phyloP scores from a whole-genome alignment of 352 stramenopile species.

The Blastocystis sp. region DNA sequence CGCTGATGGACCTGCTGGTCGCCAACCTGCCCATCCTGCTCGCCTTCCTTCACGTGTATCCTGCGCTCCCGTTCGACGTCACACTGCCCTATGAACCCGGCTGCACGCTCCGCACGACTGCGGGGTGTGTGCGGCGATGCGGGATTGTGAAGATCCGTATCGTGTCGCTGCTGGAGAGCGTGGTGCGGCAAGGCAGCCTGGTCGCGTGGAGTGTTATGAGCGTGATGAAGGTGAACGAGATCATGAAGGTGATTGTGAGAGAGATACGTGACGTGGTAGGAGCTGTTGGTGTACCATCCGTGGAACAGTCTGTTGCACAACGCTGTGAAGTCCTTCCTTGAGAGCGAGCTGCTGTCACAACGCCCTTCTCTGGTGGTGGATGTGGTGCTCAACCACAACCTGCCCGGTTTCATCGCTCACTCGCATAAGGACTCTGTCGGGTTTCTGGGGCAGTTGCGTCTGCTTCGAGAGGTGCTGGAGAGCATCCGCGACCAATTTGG shows the following conservation, averaged over 20 bases:
- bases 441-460: neutral
- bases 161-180: neutral
- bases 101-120: neutral
- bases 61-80: neutral
- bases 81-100: neutral
- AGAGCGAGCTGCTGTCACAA: neutral
- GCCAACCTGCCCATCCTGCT: neutral
- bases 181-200: neutral
- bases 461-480: neutral
- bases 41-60: neutral
- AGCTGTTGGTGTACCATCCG: slow-evolving; percentile 21
- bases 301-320: slow-evolving; percentile 36
- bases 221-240: neutral
- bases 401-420: neutral
- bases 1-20: neutral
- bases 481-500: neutral
- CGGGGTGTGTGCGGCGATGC: neutral
- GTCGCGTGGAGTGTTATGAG: neutral
- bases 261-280: neutral
- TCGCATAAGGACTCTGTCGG: neutral
- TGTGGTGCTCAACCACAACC: neutral
- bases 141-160: slow-evolving; percentile 32
- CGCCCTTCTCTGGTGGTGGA: neutral
- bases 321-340: neutral
- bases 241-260: neutral